phyloP scores from a whole-genome alignment of 352 stramenopile species.

The Phytophthora brassicae region DNA sequence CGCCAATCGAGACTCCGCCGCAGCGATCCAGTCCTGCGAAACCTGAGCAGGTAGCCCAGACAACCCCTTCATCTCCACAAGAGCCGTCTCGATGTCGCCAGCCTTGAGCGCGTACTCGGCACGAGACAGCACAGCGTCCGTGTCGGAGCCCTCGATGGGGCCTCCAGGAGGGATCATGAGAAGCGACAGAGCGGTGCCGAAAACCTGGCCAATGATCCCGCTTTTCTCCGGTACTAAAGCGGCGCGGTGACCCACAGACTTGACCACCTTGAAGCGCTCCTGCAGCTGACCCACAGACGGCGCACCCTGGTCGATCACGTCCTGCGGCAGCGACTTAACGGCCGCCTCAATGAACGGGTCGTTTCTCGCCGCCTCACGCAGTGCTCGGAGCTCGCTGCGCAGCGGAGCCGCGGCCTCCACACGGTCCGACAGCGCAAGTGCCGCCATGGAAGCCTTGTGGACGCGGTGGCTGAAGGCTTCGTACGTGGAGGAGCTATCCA shows the following conservation, averaged over 20 bases:
- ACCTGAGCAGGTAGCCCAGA: conserved; percentile 67
- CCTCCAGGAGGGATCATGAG: conserved; percentile 79
- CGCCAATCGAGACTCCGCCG: conserved; percentile 70
- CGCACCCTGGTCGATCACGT: conserved; percentile 65
- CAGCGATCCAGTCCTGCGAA: conserved; percentile 75
- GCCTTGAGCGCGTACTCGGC: conserved; percentile 83
- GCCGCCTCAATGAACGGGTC: conserved; percentile 75
- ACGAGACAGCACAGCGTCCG: conserved; percentile 77
- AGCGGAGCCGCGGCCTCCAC: conserved; percentile 77
- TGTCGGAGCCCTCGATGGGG: conserved; percentile 69
- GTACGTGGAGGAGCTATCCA: conserved; percentile 79
- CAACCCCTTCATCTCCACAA: conserved; percentile 70
- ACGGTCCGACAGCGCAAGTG: conserved; percentile 74
- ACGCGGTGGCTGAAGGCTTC: conserved; percentile 85
- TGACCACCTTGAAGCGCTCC: conserved; percentile 82
- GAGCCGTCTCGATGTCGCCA: conserved; percentile 72
- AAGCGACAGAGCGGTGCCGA: conserved; percentile 66
- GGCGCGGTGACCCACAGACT: conserved; percentile 65
- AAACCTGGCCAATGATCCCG: conserved; percentile 72
- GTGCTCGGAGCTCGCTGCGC: conserved; percentile 65
- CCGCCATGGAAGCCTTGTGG: conserved; percentile 82
- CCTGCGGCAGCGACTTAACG: conserved; percentile 60
- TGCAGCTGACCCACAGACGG: conserved; percentile 79
- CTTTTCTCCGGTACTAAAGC: conserved; percentile 70
- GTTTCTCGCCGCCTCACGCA: conserved; percentile 69